Base-by-base conservation (phyloP, 257 asterid species). In the Rehmannia glutinosa region DNA sequence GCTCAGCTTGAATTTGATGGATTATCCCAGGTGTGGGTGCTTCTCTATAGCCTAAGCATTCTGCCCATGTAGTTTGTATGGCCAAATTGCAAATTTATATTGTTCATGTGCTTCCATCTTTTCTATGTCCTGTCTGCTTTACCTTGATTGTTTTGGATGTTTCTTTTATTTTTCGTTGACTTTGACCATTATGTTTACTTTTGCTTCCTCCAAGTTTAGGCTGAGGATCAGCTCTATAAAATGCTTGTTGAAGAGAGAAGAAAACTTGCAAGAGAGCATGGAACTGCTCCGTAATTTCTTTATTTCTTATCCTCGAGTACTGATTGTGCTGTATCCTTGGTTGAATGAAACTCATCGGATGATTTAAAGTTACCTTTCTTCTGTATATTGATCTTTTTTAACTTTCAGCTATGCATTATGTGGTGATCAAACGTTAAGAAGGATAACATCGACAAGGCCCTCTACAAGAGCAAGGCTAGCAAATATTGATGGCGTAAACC, bases 401-500 rank as follows among this genome's bases (percentile, higher is more conserved):
- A 53, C 80, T 59, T 78, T 81, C 87, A 92, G 98, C 61, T 92
- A 92, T 78, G 97, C 98, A 78, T 73, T 92, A 73, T 92, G 96
- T 70, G 97, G 98, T 53, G 98, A 92, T 81, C 89, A 65, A 74
- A 90, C 98, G 68, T 78, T 92, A 78, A 82, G 84, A 85, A 87
- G 85, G 81, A 86, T 92, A 72, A 78, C 96, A 73, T 66, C 76
- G 79, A 71, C 76, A 41, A 83, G 98, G 85, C 98, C 98, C 54
- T 90, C 97, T 21, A 87, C 97, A 49, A 79, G 82, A 82, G 95
- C 98, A 72, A 87, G 98, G 78, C 89, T 92, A 72, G 98, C 98
- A 64, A 92, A 87, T 76, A 86, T 92, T 65, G 97, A 92, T 82
- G 98, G 98, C 20, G 89, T 92, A 54, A 92, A 92, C 80, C 98